These are phyloP conservation scores for Termitomyces sp. DNA, from an alignment of 768 basidiomycete species.

Conservation along the genomic window DNA sequence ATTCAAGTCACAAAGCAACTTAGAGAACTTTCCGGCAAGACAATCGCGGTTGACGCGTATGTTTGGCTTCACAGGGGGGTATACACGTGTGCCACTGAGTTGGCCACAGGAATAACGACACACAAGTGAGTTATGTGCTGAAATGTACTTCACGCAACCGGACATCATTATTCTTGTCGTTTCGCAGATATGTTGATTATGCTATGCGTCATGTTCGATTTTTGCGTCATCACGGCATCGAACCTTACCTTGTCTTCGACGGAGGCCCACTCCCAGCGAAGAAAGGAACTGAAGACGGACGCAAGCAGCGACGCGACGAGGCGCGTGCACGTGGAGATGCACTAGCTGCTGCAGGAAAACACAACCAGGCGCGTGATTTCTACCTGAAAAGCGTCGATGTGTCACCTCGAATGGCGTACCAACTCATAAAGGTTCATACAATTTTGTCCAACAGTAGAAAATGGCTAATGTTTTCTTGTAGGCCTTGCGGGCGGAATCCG, in stretches of 20 bases:
- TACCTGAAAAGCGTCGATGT: conserved; percentile 93
- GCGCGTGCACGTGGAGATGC: conserved; percentile 68
- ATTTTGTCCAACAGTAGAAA: not conserved
- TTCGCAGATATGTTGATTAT: conserved; percentile 89
- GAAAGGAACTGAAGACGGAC: conserved; percentile 78
- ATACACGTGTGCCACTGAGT: conserved; percentile 84
- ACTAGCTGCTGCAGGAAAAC: conserved; percentile 72
- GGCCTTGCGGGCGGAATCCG: conserved; percentile 79
- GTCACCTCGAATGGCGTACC: conserved; percentile 95
- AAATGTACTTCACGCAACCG: not conserved
- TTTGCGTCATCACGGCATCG: conserved; percentile 76
- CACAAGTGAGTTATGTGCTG: conserved; percentile 56
- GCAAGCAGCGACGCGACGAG: conserved; percentile 72
- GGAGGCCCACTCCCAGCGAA: conserved; percentile 96
- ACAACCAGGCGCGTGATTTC: conserved; percentile 76
- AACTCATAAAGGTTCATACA: conserved; percentile 81
- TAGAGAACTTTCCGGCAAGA: conserved; percentile 78
- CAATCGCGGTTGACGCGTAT: conserved; percentile 90
- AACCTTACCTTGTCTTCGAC: conserved; percentile 92
- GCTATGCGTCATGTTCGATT: conserved; percentile 90
- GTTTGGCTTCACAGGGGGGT: conserved; percentile 91
- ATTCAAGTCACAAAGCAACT: conserved; percentile 78
- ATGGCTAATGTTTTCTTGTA: conserved; percentile 24
- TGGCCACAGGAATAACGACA: conserved; percentile 81
- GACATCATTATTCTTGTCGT: not conserved